Evolutionary conservation across 2,329 filamentous ascomycete species (phyloP).

Genomic region (Emergomyces orientalis): DNA sequence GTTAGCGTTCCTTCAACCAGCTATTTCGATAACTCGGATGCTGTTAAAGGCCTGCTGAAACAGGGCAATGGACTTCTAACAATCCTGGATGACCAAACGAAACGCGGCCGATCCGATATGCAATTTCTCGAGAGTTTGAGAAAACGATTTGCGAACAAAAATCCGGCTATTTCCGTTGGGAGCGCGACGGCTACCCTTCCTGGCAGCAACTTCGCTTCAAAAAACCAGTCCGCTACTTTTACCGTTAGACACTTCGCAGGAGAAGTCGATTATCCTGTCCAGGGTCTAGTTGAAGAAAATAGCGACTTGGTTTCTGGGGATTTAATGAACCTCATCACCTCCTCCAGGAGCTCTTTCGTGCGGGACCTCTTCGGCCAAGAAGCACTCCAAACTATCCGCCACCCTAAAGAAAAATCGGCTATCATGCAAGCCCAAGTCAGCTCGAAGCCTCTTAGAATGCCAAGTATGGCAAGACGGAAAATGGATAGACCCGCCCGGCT

Average conservation of each 20-base stretch:
- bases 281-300: conserved; percentile 85
- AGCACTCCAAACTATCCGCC: conserved; percentile 81
- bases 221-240: conserved; percentile 71
- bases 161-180: conserved; percentile 74
- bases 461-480: conserved; percentile 81
- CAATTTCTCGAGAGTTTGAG: conserved; percentile 84
- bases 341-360: conserved; percentile 81
- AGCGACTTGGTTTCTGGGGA: conserved; percentile 93
- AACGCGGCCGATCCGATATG: conserved; percentile 75
- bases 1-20: conserved; percentile 82
- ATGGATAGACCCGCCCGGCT: conserved; percentile 46
- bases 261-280: conserved; percentile 86
- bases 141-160: conserved; percentile 91
- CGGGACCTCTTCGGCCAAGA: conserved; percentile 91
- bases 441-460: conserved; percentile 85
- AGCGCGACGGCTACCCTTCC: conserved; percentile 66
- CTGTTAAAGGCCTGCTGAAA: conserved; percentile 84
- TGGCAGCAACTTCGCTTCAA: conserved; percentile 81
- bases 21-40: conserved; percentile 96
- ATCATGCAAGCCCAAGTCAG: conserved; percentile 95
- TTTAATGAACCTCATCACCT: conserved; percentile 84
- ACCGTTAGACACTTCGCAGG: conserved; percentile 93
- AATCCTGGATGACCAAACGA: conserved; percentile 92
- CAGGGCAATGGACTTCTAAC: conserved; percentile 84
- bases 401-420: conserved; percentile 79